Conservation (phyloP, 306 rosid genomes). For the Canavalia gladiata region DNA sequence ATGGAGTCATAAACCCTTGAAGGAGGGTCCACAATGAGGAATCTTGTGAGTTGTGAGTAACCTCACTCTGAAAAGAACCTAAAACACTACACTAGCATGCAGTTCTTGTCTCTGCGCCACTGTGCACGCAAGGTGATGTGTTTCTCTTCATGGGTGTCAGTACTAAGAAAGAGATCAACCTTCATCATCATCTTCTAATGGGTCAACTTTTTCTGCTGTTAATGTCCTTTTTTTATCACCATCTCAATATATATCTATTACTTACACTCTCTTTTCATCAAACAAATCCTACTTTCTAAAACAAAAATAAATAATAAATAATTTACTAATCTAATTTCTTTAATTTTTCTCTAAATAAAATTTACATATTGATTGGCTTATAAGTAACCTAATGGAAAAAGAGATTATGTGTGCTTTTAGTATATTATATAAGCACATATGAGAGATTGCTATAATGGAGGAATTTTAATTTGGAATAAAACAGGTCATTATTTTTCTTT, state of each 20-base stretch:
- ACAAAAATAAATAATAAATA: background rate
- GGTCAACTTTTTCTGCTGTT: constrained; percentile 40
- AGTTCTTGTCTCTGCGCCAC: constrained; percentile 52
- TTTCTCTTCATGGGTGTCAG: constrained; percentile 59
- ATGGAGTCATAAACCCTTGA: constrained; percentile 67
- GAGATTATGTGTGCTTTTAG: constrained; percentile 44
- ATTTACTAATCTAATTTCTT: background rate
- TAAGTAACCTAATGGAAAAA: constrained; percentile 21
- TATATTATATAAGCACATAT: constrained; percentile 32
- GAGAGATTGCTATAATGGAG: constrained; percentile 42
- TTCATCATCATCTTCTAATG: constrained; percentile 41
- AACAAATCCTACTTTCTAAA: constrained; percentile 14
- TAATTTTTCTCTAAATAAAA: background rate
- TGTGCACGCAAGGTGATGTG: constrained; percentile 47
- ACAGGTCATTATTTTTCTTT: constrained; percentile 42
- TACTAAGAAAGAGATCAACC: constrained; percentile 58
- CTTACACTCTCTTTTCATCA: background rate
- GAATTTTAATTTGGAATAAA: constrained; percentile 48
- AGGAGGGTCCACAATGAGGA: constrained; percentile 64
- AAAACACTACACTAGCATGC: constrained; percentile 51
- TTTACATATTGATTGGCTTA: constrained; percentile 44
- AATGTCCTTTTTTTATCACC: constrained; percentile 51
- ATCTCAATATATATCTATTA: background rate
- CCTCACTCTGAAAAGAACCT: constrained; percentile 51
- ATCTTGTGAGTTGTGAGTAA: constrained; percentile 61